Evolutionary conservation across 352 stramenopile genomes (phyloP).

Genomic region (Pythium periplocum): DNA sequence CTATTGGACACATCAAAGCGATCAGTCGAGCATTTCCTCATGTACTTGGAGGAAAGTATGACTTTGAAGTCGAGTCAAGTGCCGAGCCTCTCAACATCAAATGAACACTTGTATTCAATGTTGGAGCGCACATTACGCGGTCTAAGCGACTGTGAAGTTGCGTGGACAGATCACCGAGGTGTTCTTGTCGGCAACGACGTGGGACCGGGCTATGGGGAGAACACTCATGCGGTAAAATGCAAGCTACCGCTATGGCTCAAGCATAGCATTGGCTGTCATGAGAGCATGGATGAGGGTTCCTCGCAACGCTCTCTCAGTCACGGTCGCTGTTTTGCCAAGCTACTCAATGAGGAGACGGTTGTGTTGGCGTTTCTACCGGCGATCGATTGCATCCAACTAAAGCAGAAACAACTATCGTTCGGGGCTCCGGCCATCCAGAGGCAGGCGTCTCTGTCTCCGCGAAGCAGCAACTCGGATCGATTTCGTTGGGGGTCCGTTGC

Average conservation of each 20-base stretch:
- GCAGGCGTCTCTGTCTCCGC: background rate
- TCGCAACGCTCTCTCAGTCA: constrained; percentile 31
- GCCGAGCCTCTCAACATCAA: constrained; percentile 46
- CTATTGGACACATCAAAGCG: constrained; percentile 59
- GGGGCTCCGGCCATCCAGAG: background rate
- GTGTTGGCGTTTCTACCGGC: constrained; percentile 77
- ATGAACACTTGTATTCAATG: constrained; percentile 86
- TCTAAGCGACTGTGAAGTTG: constrained; percentile 81
- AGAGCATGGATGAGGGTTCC: no score
- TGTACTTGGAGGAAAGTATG: constrained; percentile 59
- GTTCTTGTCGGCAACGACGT: constrained; percentile 3
- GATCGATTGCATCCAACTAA: constrained; percentile 45
- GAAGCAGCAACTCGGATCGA: no score
- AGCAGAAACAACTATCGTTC: constrained; percentile 23
- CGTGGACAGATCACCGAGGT: constrained; percentile 58
- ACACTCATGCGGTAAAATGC: constrained; percentile 25
- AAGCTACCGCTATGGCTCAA: constrained; percentile 70
- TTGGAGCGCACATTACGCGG: constrained; percentile 66
- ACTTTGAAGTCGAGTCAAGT: constrained; percentile 1
- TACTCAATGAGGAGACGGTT: constrained; percentile 63
- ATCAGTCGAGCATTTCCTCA: constrained; percentile 77
- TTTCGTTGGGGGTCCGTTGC: no score
- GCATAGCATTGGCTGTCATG: no score
- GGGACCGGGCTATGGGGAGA: background rate
- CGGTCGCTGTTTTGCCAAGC: constrained; percentile 84